Conservation (phyloP, 129 eudicot species). For the Calendula officinalis region DNA sequence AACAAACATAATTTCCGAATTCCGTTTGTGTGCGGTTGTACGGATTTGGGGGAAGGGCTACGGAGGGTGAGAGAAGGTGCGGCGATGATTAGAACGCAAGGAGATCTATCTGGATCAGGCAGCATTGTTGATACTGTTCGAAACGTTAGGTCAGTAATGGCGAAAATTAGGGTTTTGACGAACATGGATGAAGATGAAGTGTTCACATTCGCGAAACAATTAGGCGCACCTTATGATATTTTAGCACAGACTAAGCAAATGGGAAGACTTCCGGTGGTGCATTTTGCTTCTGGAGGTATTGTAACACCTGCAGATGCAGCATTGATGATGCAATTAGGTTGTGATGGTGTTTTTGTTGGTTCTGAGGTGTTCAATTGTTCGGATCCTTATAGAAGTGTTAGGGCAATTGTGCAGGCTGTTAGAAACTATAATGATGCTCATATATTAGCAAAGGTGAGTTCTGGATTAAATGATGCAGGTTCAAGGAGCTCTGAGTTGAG, state of each 20-base stretch:
- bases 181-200: conserved; percentile 88
- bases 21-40: conserved; percentile 73
- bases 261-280: conserved; percentile 93
- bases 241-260: conserved; percentile 85
- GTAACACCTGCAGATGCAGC: conserved; percentile 88
- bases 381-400: conserved; percentile 59
- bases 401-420: conserved; percentile 83
- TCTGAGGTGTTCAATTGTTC: conserved; percentile 51
- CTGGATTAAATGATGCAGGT: conserved; percentile 59
- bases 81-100: conserved; percentile 74
- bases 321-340: conserved; percentile 76
- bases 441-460: conserved; percentile 59
- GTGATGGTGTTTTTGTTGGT: conserved; percentile 87
- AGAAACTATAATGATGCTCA: conserved; percentile 67
- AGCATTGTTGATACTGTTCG: conserved; percentile 60
- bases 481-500: conserved; percentile 46
- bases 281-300: conserved; percentile 94
- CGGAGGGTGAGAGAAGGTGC: conserved; percentile 85
- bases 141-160: conserved; percentile 70
- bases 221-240: conserved; percentile 71
- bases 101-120: conserved; percentile 44
- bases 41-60: conserved; percentile 71
- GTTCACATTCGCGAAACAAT: conserved; percentile 53
- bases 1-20: conserved; percentile 71
- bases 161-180: conserved; percentile 49